Percentiles rank a stretch among this genome's conserved stretches.
phyloP scores from a whole-genome alignment of 2,329 filamentous ascomycete species.

The Ceratocystis variospora region DNA sequence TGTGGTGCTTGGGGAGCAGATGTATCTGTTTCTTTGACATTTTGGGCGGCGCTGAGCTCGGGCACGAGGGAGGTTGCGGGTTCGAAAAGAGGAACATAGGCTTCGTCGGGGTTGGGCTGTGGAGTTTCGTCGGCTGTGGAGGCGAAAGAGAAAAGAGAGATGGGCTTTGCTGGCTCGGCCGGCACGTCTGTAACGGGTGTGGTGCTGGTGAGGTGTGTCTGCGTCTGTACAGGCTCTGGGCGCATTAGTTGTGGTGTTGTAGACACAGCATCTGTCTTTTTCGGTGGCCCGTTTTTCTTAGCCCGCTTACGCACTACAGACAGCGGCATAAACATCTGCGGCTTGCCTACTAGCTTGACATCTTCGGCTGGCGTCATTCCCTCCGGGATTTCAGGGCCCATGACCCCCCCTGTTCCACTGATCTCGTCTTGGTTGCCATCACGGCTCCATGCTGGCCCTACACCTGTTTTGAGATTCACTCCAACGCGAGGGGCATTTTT shows the following conservation, averaged over 20 bases:
- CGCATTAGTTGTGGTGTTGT: background rate
- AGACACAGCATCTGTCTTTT: conserved; percentile 18
- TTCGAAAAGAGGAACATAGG: conserved; percentile 42
- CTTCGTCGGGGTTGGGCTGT: conserved; percentile 20
- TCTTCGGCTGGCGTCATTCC: conserved; percentile 47
- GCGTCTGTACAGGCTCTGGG: background rate
- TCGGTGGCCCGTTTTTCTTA: conserved; percentile 47
- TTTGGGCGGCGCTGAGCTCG: background rate
- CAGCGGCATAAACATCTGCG: conserved; percentile 77
- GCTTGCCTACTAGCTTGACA: conserved; percentile 59
- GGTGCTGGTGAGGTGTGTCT: background rate
- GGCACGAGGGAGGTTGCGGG: conserved; percentile 26
- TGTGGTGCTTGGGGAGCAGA: conserved; percentile 20
- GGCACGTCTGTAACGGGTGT: background rate
- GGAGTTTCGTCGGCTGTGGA: conserved; percentile 26
- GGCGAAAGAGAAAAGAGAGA: conserved; percentile 57
- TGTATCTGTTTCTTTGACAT: conserved; percentile 26
- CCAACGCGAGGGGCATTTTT: conserved; percentile 25
- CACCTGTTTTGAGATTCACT: conserved; percentile 67
- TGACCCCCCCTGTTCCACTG: conserved; percentile 21
- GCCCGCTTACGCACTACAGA: conserved; percentile 65
- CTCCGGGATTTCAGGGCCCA: conserved; percentile 37
- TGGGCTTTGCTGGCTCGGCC: conserved; percentile 28
- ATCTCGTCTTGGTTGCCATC: conserved; percentile 27
- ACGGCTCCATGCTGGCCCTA: conserved; percentile 67